Evolutionary conservation across 2,329 filamentous ascomycete genomes (phyloP).

Genomic region (Blastomyces gilchristii): DNA sequence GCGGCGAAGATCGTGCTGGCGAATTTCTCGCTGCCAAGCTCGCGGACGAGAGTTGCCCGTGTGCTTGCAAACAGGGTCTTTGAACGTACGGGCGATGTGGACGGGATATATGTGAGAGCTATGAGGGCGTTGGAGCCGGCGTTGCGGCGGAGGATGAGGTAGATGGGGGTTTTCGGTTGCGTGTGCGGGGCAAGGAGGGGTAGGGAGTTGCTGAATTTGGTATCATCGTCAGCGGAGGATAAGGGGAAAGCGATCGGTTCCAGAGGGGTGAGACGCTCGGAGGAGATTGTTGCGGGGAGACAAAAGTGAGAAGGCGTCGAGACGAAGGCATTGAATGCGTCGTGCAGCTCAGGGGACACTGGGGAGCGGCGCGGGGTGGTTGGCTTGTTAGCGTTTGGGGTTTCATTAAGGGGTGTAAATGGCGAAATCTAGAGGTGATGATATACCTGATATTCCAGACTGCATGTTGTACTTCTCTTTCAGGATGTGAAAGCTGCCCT

Average conservation of each 20-base stretch:
- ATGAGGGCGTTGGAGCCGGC: conserved; percentile 32
- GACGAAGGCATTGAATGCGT: conserved; percentile 37
- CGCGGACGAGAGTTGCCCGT: conserved; percentile 48
- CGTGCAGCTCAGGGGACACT: conserved; percentile 39
- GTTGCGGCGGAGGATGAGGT: conserved; percentile 49
- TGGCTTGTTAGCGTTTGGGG: conserved; percentile 4
- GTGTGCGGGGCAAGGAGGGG: conserved; percentile 42
- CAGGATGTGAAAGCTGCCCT: neutral
- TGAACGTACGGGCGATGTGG: conserved; percentile 49
- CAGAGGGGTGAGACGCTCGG: conserved; percentile 35
- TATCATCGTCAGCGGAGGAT: conserved; percentile 19
- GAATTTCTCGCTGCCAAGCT: conserved; percentile 54
- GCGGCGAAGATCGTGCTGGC: conserved; percentile 45
- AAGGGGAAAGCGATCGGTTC: conserved; percentile 32
- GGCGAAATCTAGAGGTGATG: neutral
- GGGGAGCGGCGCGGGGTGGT: neutral
- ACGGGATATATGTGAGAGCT: conserved; percentile 54
- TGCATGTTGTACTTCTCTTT: conserved; percentile 29
- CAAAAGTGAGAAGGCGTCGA: conserved; percentile 35
- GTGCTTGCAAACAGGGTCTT: conserved; percentile 60
- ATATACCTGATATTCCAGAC: conserved; percentile 40
- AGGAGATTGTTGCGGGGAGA: conserved; percentile 35
- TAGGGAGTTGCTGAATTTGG: conserved; percentile 43
- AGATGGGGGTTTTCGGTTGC: conserved; percentile 46
- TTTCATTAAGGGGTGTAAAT: conserved; percentile 6